phyloP scores from a whole-genome alignment of 2,329 filamentous ascomycete species.

The Colletotrichum siamense region DNA sequence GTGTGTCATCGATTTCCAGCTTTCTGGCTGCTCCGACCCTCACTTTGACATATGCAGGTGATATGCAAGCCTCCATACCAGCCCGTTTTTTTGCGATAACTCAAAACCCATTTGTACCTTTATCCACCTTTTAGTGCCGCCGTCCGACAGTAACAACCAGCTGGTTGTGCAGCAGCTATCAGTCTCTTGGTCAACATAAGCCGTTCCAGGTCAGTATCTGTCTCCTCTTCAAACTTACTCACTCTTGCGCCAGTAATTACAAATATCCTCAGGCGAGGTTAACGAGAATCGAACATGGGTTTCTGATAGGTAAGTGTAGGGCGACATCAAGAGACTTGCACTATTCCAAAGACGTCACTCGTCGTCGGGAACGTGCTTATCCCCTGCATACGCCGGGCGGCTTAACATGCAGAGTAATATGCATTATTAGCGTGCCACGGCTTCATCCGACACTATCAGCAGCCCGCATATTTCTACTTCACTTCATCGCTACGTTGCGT shows the following conservation, averaged over 20 bases:
- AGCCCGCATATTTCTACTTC: not conserved
- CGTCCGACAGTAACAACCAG: not conserved
- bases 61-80: slow-evolving; percentile 1
- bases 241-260: not conserved
- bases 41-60: not conserved
- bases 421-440: not conserved
- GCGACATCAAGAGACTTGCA: not conserved
- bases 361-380: not conserved
- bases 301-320: not conserved
- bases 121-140: not conserved
- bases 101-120: not conserved
- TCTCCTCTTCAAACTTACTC: not conserved
- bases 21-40: not conserved
- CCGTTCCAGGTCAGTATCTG: not conserved
- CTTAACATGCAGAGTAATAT: slow-evolving; percentile 1
- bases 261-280: not conserved
- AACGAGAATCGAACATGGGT: not conserved
- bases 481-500: not conserved
- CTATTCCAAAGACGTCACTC: not conserved
- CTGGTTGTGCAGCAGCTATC: not conserved
- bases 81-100: not conserved
- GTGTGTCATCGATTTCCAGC: not conserved
- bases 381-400: slow-evolving; percentile 14
- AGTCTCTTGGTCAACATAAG: not conserved
- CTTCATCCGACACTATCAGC: not conserved